Percentiles rank a stretch among this genome's conserved stretches.
Conservation (phyloP, 257 asterid genomes). For the Paraleonurus japonicus region DNA sequence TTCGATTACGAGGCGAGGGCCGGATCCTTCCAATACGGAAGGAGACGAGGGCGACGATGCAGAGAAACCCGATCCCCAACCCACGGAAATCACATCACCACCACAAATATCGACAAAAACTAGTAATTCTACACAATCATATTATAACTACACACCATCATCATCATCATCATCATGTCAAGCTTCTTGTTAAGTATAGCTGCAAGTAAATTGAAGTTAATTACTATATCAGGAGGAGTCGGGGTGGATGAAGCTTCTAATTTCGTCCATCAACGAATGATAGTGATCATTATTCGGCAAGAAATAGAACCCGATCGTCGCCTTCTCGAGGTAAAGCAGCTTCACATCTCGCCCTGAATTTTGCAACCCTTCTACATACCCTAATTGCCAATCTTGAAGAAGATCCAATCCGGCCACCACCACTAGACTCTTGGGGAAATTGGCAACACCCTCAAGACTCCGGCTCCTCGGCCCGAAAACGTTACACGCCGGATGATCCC, state of each 20-base stretch:
- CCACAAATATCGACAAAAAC: slow-evolving; percentile 25
- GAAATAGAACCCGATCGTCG: slow-evolving; percentile 87
- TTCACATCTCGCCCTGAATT: slow-evolving; percentile 51
- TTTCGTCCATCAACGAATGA: slow-evolving; percentile 62
- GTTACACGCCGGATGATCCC: slow-evolving; percentile 89
- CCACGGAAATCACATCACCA: slow-evolving; percentile 26
- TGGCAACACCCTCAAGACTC: slow-evolving; percentile 36
- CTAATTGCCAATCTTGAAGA: slow-evolving; percentile 78
- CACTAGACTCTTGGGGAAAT: slow-evolving; percentile 58
- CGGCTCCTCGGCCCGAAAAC: slow-evolving; percentile 65
- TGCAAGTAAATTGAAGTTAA: slow-evolving; percentile 31
- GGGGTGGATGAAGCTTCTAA: slow-evolving; percentile 46
- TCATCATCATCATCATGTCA: slow-evolving; percentile 39
- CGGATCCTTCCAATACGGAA: neutral
- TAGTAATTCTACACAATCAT: slow-evolving; percentile 35
- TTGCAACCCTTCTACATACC: slow-evolving; percentile 61
- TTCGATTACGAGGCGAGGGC: slow-evolving; percentile 1
- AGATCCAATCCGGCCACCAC: slow-evolving; percentile 89
- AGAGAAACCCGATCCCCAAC: slow-evolving; percentile 16
- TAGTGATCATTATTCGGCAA: slow-evolving; percentile 80
- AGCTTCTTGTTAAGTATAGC: slow-evolving; percentile 37
- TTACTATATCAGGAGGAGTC: slow-evolving; percentile 29
- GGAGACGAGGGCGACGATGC: slow-evolving; percentile 1
- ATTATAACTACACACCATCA: slow-evolving; percentile 46
- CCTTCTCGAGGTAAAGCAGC: slow-evolving; percentile 58